Evolutionary conservation across 257 asterid species (phyloP).

Genomic region (Galeopsis tetrahit): DNA sequence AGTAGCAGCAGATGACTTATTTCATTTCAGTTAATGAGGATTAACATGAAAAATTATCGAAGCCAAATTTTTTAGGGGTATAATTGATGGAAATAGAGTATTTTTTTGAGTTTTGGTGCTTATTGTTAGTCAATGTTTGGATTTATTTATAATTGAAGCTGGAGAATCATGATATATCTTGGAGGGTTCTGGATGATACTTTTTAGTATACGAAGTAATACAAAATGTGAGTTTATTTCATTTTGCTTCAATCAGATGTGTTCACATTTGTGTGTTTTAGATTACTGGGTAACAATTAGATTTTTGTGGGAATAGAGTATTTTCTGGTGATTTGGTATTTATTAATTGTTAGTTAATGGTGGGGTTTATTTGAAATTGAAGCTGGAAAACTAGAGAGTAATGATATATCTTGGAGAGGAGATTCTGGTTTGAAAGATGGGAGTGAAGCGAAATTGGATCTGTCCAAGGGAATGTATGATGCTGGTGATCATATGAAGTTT

Average conservation of each 20-base stretch:
- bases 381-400: slow-evolving; percentile 83
- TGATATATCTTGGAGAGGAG: slow-evolving; percentile 82
- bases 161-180: no score
- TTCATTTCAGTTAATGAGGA: no score
- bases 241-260: no score
- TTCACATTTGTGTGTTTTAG: slow-evolving; percentile 12
- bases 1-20: no score
- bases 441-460: slow-evolving; percentile 78
- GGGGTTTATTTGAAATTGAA: slow-evolving; percentile 42
- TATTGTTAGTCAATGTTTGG: slow-evolving; percentile 21
- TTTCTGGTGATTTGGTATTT: slow-evolving; percentile 12
- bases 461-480: slow-evolving; percentile 94
- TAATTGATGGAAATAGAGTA: background rate
- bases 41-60: no score
- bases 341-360: slow-evolving; percentile 23
- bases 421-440: slow-evolving; percentile 84
- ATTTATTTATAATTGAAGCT: slow-evolving; percentile 30
- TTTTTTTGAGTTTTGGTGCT: slow-evolving; percentile 13
- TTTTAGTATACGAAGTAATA: no score
- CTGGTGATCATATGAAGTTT: slow-evolving; percentile 96
- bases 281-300: slow-evolving; percentile 4
- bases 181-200: no score
- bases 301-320: slow-evolving; percentile 1
- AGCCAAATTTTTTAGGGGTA: no score
- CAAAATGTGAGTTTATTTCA: no score